Conservation (phyloP, 2,329 filamentous ascomycete species). For the Tolypocladium endophyticum region DNA sequence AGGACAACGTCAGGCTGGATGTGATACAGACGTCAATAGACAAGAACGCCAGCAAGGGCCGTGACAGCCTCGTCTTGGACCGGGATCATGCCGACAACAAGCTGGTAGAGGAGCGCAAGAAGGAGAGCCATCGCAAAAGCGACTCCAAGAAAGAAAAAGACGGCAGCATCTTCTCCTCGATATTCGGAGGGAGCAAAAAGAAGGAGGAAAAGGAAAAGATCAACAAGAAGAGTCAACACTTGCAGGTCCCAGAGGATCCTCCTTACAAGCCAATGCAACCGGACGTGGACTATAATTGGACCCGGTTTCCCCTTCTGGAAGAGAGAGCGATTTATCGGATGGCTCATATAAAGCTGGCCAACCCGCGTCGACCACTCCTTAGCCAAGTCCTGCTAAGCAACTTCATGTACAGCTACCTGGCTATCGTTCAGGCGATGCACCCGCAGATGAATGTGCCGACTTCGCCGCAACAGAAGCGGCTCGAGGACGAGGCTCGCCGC, state of each 20-base stretch:
- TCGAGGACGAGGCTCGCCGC: slow-evolving; percentile 43
- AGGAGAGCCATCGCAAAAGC: slow-evolving; percentile 64
- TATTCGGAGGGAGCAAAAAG: slow-evolving; percentile 86
- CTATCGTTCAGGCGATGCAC: slow-evolving; percentile 98
- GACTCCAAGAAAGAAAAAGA: slow-evolving; percentile 87
- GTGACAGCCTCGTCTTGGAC: slow-evolving; percentile 78
- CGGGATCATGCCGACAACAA: slow-evolving; percentile 62
- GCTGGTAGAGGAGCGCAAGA: slow-evolving; percentile 72
- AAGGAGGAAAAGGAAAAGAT: slow-evolving; percentile 66
- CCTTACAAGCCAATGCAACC: slow-evolving; percentile 62
- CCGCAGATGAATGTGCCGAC: slow-evolving; percentile 87
- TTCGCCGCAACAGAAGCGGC: slow-evolving; percentile 60
- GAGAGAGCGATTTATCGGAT: slow-evolving; percentile 96
- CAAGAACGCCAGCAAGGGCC: slow-evolving; percentile 47
- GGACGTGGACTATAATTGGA: slow-evolving; percentile 94
- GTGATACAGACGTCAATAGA: slow-evolving; percentile 84
- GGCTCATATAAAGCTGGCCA: slow-evolving; percentile 98
- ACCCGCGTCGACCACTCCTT: slow-evolving; percentile 80
- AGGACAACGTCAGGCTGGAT: slow-evolving; percentile 77
- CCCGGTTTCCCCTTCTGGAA: slow-evolving; percentile 86
- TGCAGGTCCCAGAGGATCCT: slow-evolving; percentile 72
- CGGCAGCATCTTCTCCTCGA: slow-evolving; percentile 82
- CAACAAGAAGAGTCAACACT: slow-evolving; percentile 63
- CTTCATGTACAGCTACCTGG: slow-evolving; percentile 99
- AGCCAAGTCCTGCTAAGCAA: slow-evolving; percentile 96